Evolutionary conservation across 179 eudicot species (phyloP), one percentile per base, ranked within the genome.

Genomic region (Kewa caespitosa): DNA sequence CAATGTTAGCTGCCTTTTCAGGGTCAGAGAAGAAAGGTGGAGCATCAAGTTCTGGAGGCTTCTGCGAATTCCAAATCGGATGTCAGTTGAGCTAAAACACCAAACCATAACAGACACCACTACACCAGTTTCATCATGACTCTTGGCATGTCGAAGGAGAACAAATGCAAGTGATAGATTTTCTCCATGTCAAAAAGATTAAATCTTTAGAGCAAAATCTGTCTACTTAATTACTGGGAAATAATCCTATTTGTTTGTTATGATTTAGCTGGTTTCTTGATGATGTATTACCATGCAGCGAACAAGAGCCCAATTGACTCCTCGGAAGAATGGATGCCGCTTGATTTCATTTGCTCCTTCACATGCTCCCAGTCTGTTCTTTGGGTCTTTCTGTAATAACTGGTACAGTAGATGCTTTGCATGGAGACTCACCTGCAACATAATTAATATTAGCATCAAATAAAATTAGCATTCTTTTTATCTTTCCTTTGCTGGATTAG

Each of bases 321-420:
- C 97, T 5, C 86, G 87, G 81, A 96, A 96, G 83, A 96, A 96
- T 1, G 98, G 96, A 73, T 96, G 99, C 30, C 81, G 80, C 83
- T 93, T 96, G 1, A 96, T 86, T 85, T 96, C 99, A 60, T 90
- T 94, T 38, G 99, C 92, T 38, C 99, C 99, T 85, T 90, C 96
- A 46, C 73, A 79, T n/a, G 98, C 88, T 67, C 99, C 99, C 79
- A 96, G 84, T 80, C 99, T 87, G 83, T 65, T 87, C 76, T 86
- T 89, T 38, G 97, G 94, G 83, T 93, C 97, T 88, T 90, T 93
- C 73, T 88, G 96, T 78, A 96, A 78, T 86, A 96, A 83, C 67
- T 91, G 82, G 69, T 89, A 89, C 54, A 96, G 90, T 62, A 96
- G 78, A 81, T 94, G 96, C 87, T 93, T 96, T 36, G 84, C 88